Conservation (phyloP, 2,329 filamentous ascomycete genomes). For the Whalleya microplaca region DNA sequence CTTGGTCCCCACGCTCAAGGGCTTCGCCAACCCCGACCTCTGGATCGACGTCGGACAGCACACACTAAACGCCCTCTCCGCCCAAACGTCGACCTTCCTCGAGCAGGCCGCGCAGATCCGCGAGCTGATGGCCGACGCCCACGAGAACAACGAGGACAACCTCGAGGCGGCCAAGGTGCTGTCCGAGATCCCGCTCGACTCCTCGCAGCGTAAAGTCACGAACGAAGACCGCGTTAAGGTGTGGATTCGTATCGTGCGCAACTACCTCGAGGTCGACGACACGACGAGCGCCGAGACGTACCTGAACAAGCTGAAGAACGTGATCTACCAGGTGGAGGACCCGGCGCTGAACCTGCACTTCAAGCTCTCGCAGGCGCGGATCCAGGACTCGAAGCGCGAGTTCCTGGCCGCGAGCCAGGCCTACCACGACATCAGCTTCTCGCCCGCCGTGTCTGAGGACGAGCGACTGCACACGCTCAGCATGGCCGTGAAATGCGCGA, state of each 20-base stretch:
- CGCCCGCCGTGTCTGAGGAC: constrained; percentile 76
- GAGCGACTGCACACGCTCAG: constrained; percentile 84
- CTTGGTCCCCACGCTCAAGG: constrained; percentile 67
- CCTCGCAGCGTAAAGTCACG: constrained; percentile 80
- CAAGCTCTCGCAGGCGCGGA: constrained; percentile 87
- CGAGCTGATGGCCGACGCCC: constrained; percentile 79
- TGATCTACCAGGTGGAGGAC: constrained; percentile 79
- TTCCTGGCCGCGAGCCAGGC: constrained; percentile 87
- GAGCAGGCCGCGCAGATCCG: constrained; percentile 83
- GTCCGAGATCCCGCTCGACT: constrained; percentile 85
- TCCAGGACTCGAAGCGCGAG: constrained; percentile 85
- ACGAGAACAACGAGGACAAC: constrained; percentile 83
- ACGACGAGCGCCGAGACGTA: constrained; percentile 82
- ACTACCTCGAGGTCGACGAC: constrained; percentile 94
- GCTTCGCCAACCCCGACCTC: constrained; percentile 63
- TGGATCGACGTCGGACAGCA: constrained; percentile 78
- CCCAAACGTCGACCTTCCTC: constrained; percentile 71
- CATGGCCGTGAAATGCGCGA: constrained; percentile 88
- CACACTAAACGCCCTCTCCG: constrained; percentile 68
- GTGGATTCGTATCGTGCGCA: constrained; percentile 92
- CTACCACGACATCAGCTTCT: constrained; percentile 86
- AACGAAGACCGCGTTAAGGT: constrained; percentile 81
- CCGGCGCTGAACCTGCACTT: constrained; percentile 80
- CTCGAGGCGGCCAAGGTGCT: constrained; percentile 76
- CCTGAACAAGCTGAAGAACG: constrained; percentile 92